Base-by-base conservation (phyloP, 768 basidiomycete species). In the Leccinum uliginosum region DNA sequence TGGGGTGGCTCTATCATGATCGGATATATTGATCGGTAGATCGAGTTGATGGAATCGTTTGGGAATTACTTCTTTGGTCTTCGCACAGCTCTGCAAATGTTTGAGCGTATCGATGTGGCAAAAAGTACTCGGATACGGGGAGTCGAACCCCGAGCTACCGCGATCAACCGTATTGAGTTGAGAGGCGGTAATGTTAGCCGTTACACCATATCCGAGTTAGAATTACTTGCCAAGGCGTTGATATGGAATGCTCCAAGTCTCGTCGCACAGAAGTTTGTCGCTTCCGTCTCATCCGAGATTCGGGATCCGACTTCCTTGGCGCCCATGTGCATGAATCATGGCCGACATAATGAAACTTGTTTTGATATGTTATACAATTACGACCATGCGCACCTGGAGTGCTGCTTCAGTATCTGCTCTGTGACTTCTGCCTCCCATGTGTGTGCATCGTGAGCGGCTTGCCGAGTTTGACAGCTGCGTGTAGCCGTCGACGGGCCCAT, bases 341-440 rank as follows among this genome's bases (percentile, higher is more conserved):
- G n/a, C n/a, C n/a, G n/a, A n/a, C n/a, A 26, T 26, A 7, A 26
- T 26, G 26, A 30, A 30, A 32, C 30, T 32, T 32, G 30, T 12
- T 32, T 32, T 32, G 30, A 32, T 30, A 30, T 30, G 29, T 11
- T 30, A 30, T 30, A 30, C 12, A 32, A 32, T 32, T 32, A 12
- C 12, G 30, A 32, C 30, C 17, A 40, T 8, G 59, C 76, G 1
- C 26, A 87, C 89, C 63, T 75, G 91, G 0, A 93, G 17, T 86
- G 78, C 21, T 78, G 80, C 62, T 87, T 92, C 56, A 94, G 62
- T 50, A 94, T 90, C 2, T 79, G 71, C 62, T 89, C 87, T 0
- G 89, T 89, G 63, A 93, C 92, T 4, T 93, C 89, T 0, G 92
- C 91, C 65, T 93, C 89, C 3, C 92, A 80, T 0, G 91, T 92